phyloP scores from a whole-genome alignment of 768 basidiomycete species.

The Lactarius hatsudake region DNA sequence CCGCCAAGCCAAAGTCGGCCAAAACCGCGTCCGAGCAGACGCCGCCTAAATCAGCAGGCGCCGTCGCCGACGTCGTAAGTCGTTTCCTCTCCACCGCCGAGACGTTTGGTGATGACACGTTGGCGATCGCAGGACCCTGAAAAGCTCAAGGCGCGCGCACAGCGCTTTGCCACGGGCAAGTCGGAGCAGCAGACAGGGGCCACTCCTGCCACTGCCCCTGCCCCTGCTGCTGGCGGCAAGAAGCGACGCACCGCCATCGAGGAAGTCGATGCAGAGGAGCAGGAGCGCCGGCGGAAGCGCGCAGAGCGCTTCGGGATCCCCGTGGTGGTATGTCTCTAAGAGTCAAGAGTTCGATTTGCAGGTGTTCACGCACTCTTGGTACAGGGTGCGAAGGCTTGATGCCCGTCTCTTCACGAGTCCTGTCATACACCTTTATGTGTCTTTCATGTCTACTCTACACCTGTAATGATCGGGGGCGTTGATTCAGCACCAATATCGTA shows the following conservation, averaged over 20 bases:
- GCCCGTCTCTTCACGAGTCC: not conserved
- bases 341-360: not conserved
- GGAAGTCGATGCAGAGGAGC: conserved; percentile 25
- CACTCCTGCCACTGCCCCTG: not conserved
- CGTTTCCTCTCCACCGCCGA: too few relatives aligned
- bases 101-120: conserved; percentile 6
- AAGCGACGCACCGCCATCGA: conserved; percentile 39
- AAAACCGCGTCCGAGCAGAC: conserved; percentile 19
- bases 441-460: conserved; percentile 9
- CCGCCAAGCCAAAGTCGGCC: conserved; percentile 33
- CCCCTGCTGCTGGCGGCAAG: conserved; percentile 18
- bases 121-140: conserved; percentile 30
- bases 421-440: not conserved
- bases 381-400: conserved; percentile 23
- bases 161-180: conserved; percentile 48
- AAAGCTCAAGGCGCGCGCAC: conserved; percentile 51
- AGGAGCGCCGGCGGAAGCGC: conserved; percentile 26
- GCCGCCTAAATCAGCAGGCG: conserved; percentile 26
- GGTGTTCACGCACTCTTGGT: not conserved
- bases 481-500: not conserved
- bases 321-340: conserved; percentile 10
- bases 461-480: conserved; percentile 6
- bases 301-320: conserved; percentile 26
- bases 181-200: conserved; percentile 13
- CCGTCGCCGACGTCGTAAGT: not conserved